Evolutionary conservation across 78 protist species (phyloP), one percentile per base, ranked within the genome.

Genomic region (Parvularia atlantis): DNA sequence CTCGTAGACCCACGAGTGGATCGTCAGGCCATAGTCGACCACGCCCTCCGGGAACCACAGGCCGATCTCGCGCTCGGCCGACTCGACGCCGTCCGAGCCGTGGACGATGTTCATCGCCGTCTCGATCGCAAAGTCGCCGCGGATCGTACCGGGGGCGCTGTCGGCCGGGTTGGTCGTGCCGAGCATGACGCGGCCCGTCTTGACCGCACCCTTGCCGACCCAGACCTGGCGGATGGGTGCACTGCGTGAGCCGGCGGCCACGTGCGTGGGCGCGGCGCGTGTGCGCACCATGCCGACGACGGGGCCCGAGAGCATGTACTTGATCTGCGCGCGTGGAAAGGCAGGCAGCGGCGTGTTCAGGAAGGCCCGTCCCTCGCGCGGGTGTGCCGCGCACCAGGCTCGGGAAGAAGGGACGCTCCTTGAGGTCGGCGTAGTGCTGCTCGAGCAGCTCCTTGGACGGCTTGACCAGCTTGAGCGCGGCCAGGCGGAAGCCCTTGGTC

Each of bases 151-250:
- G 24, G 91, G 91, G 24, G 48, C 64, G 10, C 85, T 69, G 54
- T 77, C 84, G 35, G 62, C 60, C 0, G 93, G 93, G 80, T 82
- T 77, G 37, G 95, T 86, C n/a, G 77, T 88, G 16, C 95, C 95
- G 57, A 88, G 76, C 58, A 91, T 46, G 22, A 6, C 16, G 64
- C 91, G 85, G 26, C 85, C 87, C 28, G 69, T 52, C 61, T 54
- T 48, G 69, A 89, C 77, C 10, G 61, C 88, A 3, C 66, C 64
- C 54, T 33, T 65, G 50, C 85, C 85, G 61, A 70, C 80, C 85
- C 85, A 80, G 53, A 78, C 82, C 81, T 43, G 22, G 16, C 54
- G 19, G 56, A 65, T 9, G 13, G 20, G 36, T 28, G 28, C 3
- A 41, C 4, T 14, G 30, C 4, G 35, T 5, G 22, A 13, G 4